Percentiles rank a stretch among this genome's conserved stretches.
Conservation (phyloP, 129 eudicot species). For the Heracleum sosnowskyi region DNA sequence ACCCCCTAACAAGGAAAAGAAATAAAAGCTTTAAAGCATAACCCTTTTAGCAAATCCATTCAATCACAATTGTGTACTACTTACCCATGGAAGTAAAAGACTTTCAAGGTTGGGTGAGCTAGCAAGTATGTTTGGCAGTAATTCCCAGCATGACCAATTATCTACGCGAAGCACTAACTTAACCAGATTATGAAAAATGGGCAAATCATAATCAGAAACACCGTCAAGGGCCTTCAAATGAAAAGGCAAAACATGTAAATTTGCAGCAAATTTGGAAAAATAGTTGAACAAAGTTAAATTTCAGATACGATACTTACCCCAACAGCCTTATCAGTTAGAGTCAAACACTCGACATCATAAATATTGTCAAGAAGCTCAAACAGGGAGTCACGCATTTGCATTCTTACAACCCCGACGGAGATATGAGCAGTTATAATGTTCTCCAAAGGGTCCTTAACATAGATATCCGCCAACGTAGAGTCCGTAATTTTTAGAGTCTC, state of each 20-base stretch:
- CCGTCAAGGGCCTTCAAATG: not conserved
- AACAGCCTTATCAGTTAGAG: not conserved
- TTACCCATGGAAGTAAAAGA: not conserved
- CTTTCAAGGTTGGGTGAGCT: not conserved
- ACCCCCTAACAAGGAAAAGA: not conserved
- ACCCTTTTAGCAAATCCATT: not conserved
- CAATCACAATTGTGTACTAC: not conserved
- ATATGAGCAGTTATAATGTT: not conserved
- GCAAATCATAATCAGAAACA: not conserved
- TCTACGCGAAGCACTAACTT: not conserved
- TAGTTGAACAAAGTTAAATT: not conserved
- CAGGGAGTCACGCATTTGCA: not conserved
- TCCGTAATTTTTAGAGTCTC: not conserved
- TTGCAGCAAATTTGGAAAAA: not conserved
- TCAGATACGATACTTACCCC: not conserved
- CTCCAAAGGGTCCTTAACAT: not conserved
- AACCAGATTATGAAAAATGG: not conserved
- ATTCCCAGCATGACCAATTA: not conserved
- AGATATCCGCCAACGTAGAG: not conserved
- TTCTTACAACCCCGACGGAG: not conserved
- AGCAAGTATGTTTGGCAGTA: not conserved
- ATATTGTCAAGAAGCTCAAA: conserved; percentile 1
- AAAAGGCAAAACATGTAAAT: not conserved
- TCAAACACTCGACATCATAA: conserved; percentile 1
- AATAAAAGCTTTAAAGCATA: not conserved